Percentiles rank a stretch among this genome's conserved stretches.
These are phyloP conservation scores for Arabis alpina DNA, from an alignment of 345 rosid genomes.

Conservation along the genomic window DNA sequence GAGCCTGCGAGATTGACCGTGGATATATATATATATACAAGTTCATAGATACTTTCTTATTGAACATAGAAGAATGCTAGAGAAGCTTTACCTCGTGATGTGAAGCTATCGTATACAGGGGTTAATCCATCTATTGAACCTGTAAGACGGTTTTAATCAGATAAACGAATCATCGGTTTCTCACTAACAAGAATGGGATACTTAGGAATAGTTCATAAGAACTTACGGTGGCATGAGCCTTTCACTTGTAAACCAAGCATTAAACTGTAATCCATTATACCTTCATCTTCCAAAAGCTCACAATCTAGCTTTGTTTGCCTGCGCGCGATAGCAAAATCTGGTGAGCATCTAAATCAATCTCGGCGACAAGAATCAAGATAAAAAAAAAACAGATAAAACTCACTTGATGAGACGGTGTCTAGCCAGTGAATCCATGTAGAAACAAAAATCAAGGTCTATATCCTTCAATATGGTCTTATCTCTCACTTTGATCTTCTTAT, in stretches of 20 bases:
- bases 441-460: slow-evolving; percentile 54
- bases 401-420: slow-evolving; percentile 50
- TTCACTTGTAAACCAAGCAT: slow-evolving; percentile 54
- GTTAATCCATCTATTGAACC: slow-evolving; percentile 40
- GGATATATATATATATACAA: neutral
- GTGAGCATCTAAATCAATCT: slow-evolving; percentile 3
- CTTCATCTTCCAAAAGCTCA: slow-evolving; percentile 59
- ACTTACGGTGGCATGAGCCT: slow-evolving; percentile 48
- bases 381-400: slow-evolving; percentile 29
- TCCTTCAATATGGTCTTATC: slow-evolving; percentile 57
- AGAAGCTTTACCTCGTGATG: slow-evolving; percentile 34
- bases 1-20: slow-evolving; percentile 39
- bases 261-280: slow-evolving; percentile 64
- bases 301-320: slow-evolving; percentile 69
- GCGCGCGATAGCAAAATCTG: neutral
- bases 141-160: slow-evolving; percentile 6
- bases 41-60: neutral
- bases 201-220: neutral
- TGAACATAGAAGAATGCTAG: neutral
- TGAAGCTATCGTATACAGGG: slow-evolving; percentile 36
- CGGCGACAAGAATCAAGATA: slow-evolving; percentile 22
- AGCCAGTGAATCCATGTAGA: slow-evolving; percentile 53
- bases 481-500: slow-evolving; percentile 42
- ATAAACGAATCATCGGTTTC: slow-evolving; percentile 3
- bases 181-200: neutral